phyloP scores from a whole-genome alignment of 306 rosid species.

The Cicer yamashitae region DNA sequence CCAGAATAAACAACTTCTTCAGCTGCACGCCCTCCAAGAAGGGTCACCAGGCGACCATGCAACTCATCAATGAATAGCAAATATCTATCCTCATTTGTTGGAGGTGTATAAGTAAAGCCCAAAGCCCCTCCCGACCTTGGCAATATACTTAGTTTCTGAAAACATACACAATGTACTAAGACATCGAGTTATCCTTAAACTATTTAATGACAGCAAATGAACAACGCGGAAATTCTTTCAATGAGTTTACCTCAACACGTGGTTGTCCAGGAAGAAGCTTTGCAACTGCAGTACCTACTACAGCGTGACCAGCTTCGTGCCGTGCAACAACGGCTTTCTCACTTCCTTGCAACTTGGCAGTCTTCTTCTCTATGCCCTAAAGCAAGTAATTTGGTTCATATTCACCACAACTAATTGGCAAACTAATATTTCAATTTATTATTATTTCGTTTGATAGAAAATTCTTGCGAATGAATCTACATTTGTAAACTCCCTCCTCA shows the following conservation, averaged over 20 bases:
- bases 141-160: conserved; percentile 92
- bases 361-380: conserved; percentile 97
- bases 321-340: conserved; percentile 96
- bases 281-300: conserved; percentile 96
- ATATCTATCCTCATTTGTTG: conserved; percentile 89
- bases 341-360: conserved; percentile 83
- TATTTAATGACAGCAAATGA: not conserved
- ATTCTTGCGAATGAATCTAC: conserved; percentile 11
- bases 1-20: conserved; percentile 94
- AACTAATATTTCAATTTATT: conserved; percentile 15
- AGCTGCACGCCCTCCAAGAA: conserved; percentile 98
- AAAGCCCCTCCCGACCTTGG: conserved; percentile 97
- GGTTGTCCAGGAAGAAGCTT: conserved; percentile 93
- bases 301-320: conserved; percentile 98
- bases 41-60: conserved; percentile 93
- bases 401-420: conserved; percentile 33
- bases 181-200: conserved; percentile 11
- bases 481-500: not conserved
- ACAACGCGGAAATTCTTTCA: conserved; percentile 1
- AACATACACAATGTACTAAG: conserved; percentile 35
- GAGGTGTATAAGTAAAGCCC: conserved; percentile 94
- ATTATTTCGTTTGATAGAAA: conserved; percentile 29
- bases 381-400: conserved; percentile 45
- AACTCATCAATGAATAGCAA: conserved; percentile 92
- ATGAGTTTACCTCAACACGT: conserved; percentile 79